Evolutionary conservation across 2,329 filamentous ascomycete genomes (phyloP), one percentile per base, ranked within the genome.

Genomic region (Aspergillus uvarum): DNA sequence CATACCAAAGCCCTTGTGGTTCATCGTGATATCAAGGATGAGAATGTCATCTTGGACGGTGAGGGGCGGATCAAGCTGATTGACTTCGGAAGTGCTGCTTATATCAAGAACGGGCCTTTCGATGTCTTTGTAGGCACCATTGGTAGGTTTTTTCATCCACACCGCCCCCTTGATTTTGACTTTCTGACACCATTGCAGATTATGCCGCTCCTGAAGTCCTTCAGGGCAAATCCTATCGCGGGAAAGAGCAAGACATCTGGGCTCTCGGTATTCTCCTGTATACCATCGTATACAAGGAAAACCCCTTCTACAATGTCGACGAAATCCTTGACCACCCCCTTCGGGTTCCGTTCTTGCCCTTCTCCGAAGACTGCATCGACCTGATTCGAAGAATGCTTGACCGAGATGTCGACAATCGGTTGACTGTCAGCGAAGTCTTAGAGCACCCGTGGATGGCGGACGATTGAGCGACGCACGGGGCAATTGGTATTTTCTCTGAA

Each of bases 271-370:
- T 99, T 70, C 84, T 99, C 26, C 86, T 99, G 14, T 99, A 99
- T 81, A 99, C 95, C 29, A 97, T 99, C 72, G 90, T 98, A 71
- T 99, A 99, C 84, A 99, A 98, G 79, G 95, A 99, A 79, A 99
- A 99, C 72, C 94, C 95, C 0, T 99, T 97, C 77, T 98, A 98
- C 83, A 96, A 90, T 77, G 95, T 98, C 70, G 95, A 99, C 76
- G 95, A 99, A 81, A 99, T 99, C 72, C 96, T 98, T 86, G 95
- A 99, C 74, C 93, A 94, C 71, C 94, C 97, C 68, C 81, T 99
- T 60, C 87, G 95, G 51, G 89, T 99, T 29, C 95, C 95, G 0
- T 97, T 79, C 63, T 65, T 80, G 21, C 79, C 78, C 4, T 80
- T 79, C 62, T 79, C 91, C 75, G 92, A 97, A 65, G 89, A 93